These are phyloP conservation scores for Maudiozyma saulgeensis DNA, from an alignment of 805 yeast genomes.

Conservation along the genomic window DNA sequence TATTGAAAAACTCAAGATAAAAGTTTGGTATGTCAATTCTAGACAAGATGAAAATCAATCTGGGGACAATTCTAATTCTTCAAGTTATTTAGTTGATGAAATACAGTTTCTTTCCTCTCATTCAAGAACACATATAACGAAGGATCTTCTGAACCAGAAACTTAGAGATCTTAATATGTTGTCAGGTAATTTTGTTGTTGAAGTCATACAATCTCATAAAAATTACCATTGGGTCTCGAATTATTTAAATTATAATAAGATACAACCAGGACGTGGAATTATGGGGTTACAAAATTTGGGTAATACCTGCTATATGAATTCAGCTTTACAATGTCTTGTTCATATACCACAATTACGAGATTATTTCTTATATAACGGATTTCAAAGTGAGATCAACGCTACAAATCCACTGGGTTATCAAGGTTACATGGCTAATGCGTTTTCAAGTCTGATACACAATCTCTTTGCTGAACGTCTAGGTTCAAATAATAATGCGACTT, in stretches of 20 bases:
- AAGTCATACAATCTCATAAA: slow-evolving; percentile 19
- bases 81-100: slow-evolving; percentile 20
- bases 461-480: slow-evolving; percentile 36
- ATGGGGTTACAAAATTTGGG: slow-evolving; percentile 68
- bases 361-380: slow-evolving; percentile 59
- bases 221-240: slow-evolving; percentile 33
- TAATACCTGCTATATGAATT: slow-evolving; percentile 90
- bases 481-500: slow-evolving; percentile 2
- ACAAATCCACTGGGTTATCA: slow-evolving; percentile 78
- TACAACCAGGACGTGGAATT: slow-evolving; percentile 36
- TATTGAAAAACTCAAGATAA: slow-evolving; percentile 8
- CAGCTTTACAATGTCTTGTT: slow-evolving; percentile 80
- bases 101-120: slow-evolving; percentile 21
- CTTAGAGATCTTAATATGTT: slow-evolving; percentile 18
- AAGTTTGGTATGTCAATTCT: slow-evolving; percentile 18
- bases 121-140: slow-evolving; percentile 16
- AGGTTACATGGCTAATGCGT: slow-evolving; percentile 73
- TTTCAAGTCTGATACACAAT: slow-evolving; percentile 56
- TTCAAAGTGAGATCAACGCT: slow-evolving; percentile 55
- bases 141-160: slow-evolving; percentile 8
- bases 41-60: slow-evolving; percentile 4
- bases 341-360: slow-evolving; percentile 78
- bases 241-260: slow-evolving; percentile 24
- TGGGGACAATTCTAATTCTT: background rate
- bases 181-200: slow-evolving; percentile 28